A percentile compares a stretch with the other conserved stretches of the same genome.
phyloP scores from a whole-genome alignment of 2,329 filamentous ascomycete genomes.

The Trichoderma harzianum region DNA sequence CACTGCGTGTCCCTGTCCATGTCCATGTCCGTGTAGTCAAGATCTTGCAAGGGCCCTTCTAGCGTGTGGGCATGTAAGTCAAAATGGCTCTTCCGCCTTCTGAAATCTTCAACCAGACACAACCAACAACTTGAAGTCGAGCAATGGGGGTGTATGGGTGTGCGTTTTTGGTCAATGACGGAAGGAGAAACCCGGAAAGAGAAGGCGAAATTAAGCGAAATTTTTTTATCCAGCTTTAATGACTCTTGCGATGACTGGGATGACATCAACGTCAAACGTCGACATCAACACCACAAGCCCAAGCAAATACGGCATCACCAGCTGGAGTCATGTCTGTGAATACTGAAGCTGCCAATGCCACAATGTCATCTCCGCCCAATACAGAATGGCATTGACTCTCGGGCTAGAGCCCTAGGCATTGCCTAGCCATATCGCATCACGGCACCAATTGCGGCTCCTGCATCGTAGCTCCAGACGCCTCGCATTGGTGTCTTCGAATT shows the following conservation, averaged over 20 bases:
- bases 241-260: neutral
- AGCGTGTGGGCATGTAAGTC: slow-evolving; percentile 7
- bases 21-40: neutral
- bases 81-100: neutral
- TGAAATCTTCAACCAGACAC: slow-evolving; percentile 8
- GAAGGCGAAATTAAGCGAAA: neutral
- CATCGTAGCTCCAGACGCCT: slow-evolving; percentile 8
- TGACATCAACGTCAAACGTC: neutral
- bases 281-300: neutral
- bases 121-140: slow-evolving; percentile 2
- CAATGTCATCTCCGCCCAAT: neutral
- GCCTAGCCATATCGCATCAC: neutral
- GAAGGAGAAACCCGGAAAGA: neutral
- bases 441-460: slow-evolving; percentile 12
- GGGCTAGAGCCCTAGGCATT: neutral
- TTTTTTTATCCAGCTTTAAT: neutral
- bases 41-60: slow-evolving; percentile 7
- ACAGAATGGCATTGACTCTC: neutral
- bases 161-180: neutral
- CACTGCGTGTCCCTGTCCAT: neutral
- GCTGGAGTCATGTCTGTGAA: neutral
- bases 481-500: slow-evolving; percentile 11
- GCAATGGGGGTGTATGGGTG: neutral
- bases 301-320: neutral
- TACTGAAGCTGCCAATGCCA: neutral